A percentile compares a stretch with the other conserved stretches of the same genome.
Evolutionary conservation across 2,329 filamentous ascomycete genomes (phyloP).

Genomic region (Penicillium crustosum): DNA sequence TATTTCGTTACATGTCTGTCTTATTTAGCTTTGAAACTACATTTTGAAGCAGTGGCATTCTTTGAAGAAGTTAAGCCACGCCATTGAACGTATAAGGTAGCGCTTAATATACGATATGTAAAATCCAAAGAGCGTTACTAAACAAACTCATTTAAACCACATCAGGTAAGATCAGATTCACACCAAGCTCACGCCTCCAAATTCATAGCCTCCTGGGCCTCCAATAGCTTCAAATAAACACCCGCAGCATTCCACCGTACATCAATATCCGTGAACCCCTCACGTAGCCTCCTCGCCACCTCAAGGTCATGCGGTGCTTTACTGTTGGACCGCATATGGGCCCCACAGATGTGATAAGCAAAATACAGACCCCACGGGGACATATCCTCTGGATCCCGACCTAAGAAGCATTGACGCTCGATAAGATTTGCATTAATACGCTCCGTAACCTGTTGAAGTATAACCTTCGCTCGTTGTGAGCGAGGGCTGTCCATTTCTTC

Average conservation of each 20-base stretch:
- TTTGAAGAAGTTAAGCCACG: no score
- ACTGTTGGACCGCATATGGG: constrained; percentile 8
- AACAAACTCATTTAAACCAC: no score
- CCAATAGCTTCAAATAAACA: constrained; percentile 15
- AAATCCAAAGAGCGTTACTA: no score
- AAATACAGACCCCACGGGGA: constrained; percentile 28
- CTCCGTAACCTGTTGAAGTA: neutral
- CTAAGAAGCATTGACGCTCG: constrained; percentile 19
- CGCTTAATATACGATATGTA: no score
- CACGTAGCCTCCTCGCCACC: constrained; percentile 1
- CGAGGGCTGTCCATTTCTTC: neutral
- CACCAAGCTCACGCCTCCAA: neutral
- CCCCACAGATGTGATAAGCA: constrained; percentile 21
- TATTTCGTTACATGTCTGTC: no score
- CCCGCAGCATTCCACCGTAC: constrained; percentile 19
- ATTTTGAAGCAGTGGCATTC: no score
- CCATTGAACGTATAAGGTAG: no score
- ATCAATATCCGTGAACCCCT: constrained; percentile 13
- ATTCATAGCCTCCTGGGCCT: constrained; percentile 11
- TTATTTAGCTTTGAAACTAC: no score
- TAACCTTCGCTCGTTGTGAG: neutral
- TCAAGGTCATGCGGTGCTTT: neutral
- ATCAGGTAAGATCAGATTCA: neutral
- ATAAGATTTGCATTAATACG: constrained; percentile 16
- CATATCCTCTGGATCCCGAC: constrained; percentile 20